Evolutionary conservation across 139 green algal genomes (phyloP).

Genomic region (Chlamydomonas sp.): DNA sequence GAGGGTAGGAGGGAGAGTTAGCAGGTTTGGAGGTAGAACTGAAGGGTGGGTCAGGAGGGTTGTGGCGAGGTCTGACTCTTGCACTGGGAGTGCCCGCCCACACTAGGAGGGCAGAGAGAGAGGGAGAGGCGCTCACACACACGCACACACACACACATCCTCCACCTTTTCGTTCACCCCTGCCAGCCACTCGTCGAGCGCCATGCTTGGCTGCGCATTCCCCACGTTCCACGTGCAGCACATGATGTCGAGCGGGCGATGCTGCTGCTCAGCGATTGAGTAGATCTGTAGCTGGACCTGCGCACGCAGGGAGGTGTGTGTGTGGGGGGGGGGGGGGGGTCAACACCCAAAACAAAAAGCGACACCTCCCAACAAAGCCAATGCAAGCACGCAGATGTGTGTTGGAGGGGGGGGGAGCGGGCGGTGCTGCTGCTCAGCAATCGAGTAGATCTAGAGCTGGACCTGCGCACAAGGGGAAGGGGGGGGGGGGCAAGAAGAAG

Average conservation of each 20-base stretch:
- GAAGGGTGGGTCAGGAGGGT: no score
- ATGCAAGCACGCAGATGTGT: conserved; percentile 6
- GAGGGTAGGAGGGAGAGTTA: no score
- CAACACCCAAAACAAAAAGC: neutral
- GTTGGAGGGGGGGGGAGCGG: neutral
- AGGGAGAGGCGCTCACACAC: no score
- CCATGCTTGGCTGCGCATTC: conserved; percentile 25
- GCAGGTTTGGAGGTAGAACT: no score
- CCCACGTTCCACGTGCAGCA: conserved; percentile 42
- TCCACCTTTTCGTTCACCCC: conserved; percentile 14
- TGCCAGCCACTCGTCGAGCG: conserved; percentile 25
- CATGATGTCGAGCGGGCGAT: conserved; percentile 30
- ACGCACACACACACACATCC: no score
- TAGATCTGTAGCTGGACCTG: conserved; percentile 34
- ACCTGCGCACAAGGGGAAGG: neutral
- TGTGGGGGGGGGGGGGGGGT: neutral
- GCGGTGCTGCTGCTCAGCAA: neutral
- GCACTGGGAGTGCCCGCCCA: no score
- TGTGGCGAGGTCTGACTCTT: no score
- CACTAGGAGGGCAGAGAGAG: no score
- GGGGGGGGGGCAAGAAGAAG: no score
- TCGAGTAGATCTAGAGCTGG: neutral
- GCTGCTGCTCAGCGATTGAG: conserved; percentile 25
- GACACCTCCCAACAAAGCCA: neutral
- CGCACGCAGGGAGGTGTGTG: no score